Evolutionary conservation across 2,329 filamentous ascomycete species (phyloP).

Genomic region (Apiospora malaysiana): DNA sequence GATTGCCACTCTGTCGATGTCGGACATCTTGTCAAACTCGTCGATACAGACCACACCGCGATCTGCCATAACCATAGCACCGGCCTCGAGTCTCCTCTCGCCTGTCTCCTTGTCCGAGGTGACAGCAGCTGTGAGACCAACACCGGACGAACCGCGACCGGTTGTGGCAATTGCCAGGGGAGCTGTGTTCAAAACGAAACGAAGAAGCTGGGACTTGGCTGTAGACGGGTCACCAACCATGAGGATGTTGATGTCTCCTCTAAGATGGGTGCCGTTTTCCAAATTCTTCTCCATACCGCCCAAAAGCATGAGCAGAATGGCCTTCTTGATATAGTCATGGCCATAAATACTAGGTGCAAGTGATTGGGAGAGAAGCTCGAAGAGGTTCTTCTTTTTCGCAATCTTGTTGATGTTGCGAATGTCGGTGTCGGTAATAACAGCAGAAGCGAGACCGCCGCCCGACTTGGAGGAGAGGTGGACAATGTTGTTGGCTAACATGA

Average conservation of each 20-base stretch:
- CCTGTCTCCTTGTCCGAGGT: slow-evolving; percentile 98
- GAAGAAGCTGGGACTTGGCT: slow-evolving; percentile 95
- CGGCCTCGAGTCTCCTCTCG: slow-evolving; percentile 90
- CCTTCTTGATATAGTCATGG: slow-evolving; percentile 97
- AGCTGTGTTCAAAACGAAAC: slow-evolving; percentile 96
- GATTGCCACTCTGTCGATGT: slow-evolving; percentile 95
- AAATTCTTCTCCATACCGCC: slow-evolving; percentile 98
- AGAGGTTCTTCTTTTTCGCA: slow-evolving; percentile 90
- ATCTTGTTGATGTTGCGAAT: slow-evolving; percentile 99
- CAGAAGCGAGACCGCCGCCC: slow-evolving; percentile 89
- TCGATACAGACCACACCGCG: slow-evolving; percentile 98
- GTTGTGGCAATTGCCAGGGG: slow-evolving; percentile 97
- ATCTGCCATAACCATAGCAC: slow-evolving; percentile 98
- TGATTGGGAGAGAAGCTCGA: slow-evolving; percentile 91
- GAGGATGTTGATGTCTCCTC: slow-evolving; percentile 98
- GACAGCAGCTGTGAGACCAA: slow-evolving; percentile 95
- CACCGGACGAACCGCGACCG: slow-evolving; percentile 93
- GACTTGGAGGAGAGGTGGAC: slow-evolving; percentile 96
- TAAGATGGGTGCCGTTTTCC: slow-evolving; percentile 95
- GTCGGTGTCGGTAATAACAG: slow-evolving; percentile 92
- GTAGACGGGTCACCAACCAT: slow-evolving; percentile 99
- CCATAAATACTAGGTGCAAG: slow-evolving; percentile 96
- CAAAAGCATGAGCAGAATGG: slow-evolving; percentile 91
- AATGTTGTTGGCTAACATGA: slow-evolving; percentile 93
- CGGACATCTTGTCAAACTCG: slow-evolving; percentile 99